Conservation (phyloP, 164 flowering plant genomes). For the Macadamia tetraphylla region DNA sequence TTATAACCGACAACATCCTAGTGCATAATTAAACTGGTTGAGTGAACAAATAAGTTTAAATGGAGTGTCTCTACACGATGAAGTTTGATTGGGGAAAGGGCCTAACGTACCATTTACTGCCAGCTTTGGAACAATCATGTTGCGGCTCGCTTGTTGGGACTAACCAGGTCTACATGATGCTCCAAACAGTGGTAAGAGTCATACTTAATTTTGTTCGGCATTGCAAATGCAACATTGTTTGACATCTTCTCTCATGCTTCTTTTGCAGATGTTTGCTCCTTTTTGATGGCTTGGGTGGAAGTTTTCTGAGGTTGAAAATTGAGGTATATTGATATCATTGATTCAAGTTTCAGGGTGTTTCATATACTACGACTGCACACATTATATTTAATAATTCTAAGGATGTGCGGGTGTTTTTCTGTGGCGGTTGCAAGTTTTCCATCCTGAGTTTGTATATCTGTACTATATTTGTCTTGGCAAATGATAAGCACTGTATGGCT, state of each 20-base stretch:
- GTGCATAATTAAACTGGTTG: slow-evolving; percentile 15
- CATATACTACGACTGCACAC: slow-evolving; percentile 14
- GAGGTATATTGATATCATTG: slow-evolving; percentile 14
- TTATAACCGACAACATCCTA: slow-evolving; percentile 48
- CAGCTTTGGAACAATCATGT: slow-evolving; percentile 2
- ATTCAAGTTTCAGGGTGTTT: slow-evolving; percentile 10
- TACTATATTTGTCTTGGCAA: slow-evolving; percentile 8
- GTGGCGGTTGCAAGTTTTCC: slow-evolving; percentile 8
- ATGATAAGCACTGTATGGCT: slow-evolving; percentile 10
- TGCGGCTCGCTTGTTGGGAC: slow-evolving; percentile 6
- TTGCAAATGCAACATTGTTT: not conserved
- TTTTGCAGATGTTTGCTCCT: slow-evolving; percentile 17
- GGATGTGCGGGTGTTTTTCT: slow-evolving; percentile 11
- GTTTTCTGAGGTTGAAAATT: slow-evolving; percentile 13
- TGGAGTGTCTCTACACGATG: slow-evolving; percentile 10
- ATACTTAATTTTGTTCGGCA: not conserved
- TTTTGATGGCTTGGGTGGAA: slow-evolving; percentile 10
- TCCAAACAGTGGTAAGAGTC: slow-evolving; percentile 6
- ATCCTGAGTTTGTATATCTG: slow-evolving; percentile 16
- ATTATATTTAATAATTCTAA: slow-evolving; percentile 12
- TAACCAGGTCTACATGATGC: slow-evolving; percentile 1
- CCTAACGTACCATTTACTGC: not conserved
- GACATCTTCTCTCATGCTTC: not conserved
- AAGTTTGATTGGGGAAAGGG: slow-evolving; percentile 6
- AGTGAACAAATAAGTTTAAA: not conserved